These are phyloP conservation scores for Penicillium maclennaniae DNA, from an alignment of 495 filamentous ascomycete genomes.

Conservation along the genomic window DNA sequence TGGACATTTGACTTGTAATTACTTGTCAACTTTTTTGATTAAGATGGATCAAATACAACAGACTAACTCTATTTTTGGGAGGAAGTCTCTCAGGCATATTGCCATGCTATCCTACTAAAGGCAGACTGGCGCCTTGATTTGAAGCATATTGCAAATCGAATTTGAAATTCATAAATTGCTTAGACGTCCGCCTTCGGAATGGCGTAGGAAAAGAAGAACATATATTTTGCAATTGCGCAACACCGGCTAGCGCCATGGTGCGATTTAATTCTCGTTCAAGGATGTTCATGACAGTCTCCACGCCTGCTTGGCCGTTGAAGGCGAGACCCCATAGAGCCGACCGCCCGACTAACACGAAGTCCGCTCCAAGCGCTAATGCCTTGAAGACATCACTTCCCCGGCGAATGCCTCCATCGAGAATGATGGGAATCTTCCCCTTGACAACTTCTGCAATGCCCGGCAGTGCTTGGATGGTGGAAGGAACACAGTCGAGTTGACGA, in stretches of 20 bases:
- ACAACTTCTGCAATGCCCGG: slow-evolving; percentile 54
- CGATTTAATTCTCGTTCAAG: slow-evolving; percentile 8
- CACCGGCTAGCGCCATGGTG: slow-evolving; percentile 6
- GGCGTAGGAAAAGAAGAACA: slow-evolving; percentile 1
- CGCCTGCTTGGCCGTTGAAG: slow-evolving; percentile 5
- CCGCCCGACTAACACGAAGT: slow-evolving; percentile 9
- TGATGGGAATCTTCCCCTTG: slow-evolving; percentile 8
- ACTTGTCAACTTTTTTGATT: too few relatives aligned
- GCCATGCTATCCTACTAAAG: too few relatives aligned
- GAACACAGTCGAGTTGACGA: slow-evolving; percentile 56
- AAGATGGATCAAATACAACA: background rate
- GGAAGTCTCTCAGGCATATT: background rate
- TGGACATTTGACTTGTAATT: too few relatives aligned
- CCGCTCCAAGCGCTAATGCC: slow-evolving; percentile 10
- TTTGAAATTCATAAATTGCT: slow-evolving; percentile 1
- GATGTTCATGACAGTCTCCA: slow-evolving; percentile 10
- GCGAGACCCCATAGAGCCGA: slow-evolving; percentile 16
- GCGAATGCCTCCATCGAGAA: slow-evolving; percentile 13
- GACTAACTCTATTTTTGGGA: background rate
- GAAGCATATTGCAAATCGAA: background rate
- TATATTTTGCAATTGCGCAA: background rate
- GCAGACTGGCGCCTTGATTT: background rate
- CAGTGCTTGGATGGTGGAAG: slow-evolving; percentile 55
- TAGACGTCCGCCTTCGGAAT: slow-evolving; percentile 1
- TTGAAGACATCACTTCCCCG: slow-evolving; percentile 17